Base-by-base conservation (phyloP, 768 basidiomycete species). In the Macrolepiota dolichaula region DNA sequence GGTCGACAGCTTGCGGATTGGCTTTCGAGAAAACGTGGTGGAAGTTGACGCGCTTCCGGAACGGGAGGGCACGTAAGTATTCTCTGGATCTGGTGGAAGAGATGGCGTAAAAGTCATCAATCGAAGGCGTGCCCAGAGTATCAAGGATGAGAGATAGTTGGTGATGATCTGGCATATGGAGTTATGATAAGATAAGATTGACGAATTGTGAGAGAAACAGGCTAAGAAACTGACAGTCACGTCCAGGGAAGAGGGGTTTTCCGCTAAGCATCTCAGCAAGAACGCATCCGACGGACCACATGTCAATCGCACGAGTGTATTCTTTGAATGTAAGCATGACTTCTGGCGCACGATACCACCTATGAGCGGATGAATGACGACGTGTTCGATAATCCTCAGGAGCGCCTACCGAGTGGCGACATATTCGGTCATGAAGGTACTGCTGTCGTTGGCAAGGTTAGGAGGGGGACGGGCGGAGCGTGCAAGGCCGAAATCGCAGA, bases 321-420 rank as follows among this genome's bases (percentile, higher is more conserved):
- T 96, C 89, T 70, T 96, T 94, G 79, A 97, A 98, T 0, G 94
- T 96, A 37, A 98, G 82, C 96, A 98, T 98, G 63, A 98, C 92
- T 72, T 98, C 96, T 0, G 96, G 96, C 0, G 96, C 96, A 32
- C 96, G 87, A 71, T 98, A 98, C 96, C 96, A 98, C 69, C 94
- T 88, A 50, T 42, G 22, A n/a, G 15, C 44, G 42, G 42, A 19
- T 53, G 54, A 62, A 10, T 22, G 25, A 53, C 12, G n/a, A n/a
- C 40, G 19, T 38, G 15, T 2, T 10, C 2, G 12, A 29, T 13
- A 19, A 22, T 3, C 7, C 17, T 9, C 27, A 24, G 37, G 52
- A 12, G 36, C n/a, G n/a, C 56, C 19, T 61, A 95, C 83, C 96
- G 81, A 13, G 96, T 98, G 1, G 96, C 95, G 24, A 98, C 96